A percentile compares a stretch with the other conserved stretches of the same genome.
These are phyloP conservation scores for Phytophthora sansomeana DNA, from an alignment of 352 stramenopile genomes.

Conservation along the genomic window DNA sequence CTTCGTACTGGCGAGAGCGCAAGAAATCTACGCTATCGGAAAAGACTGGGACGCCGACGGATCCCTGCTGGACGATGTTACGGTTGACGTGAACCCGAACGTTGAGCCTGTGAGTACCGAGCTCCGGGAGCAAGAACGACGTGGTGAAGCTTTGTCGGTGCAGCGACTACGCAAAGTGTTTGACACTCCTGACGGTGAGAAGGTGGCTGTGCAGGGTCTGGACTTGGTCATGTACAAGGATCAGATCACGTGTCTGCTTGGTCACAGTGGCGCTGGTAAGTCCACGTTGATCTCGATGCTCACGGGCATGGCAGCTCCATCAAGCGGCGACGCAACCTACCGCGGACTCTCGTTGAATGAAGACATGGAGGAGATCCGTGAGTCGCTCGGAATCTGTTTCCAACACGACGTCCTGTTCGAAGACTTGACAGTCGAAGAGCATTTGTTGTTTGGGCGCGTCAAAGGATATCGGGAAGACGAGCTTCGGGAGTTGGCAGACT, in stretches of 20 bases:
- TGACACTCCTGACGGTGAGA: conserved; percentile 74
- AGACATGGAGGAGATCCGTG: conserved; percentile 77
- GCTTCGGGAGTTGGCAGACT: conserved; percentile 29
- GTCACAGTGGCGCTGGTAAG: conserved; percentile 84
- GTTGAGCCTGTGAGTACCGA: conserved; percentile 53
- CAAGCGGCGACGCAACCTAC: conserved; percentile 61
- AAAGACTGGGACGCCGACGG: conserved; percentile 31
- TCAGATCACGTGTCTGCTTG: conserved; percentile 79
- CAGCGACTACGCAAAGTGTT: conserved; percentile 83
- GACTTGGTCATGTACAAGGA: conserved; percentile 81
- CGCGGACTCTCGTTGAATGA: conserved; percentile 68
- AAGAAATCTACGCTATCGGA: neutral
- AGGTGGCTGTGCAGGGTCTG: conserved; percentile 89
- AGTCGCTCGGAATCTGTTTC: conserved; percentile 78
- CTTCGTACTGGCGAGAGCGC: conserved; percentile 37
- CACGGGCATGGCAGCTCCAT: conserved; percentile 62
- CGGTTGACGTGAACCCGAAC: conserved; percentile 51
- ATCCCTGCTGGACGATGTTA: conserved; percentile 35
- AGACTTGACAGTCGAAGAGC: conserved; percentile 74
- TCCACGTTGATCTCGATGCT: conserved; percentile 85
- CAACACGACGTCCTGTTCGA: conserved; percentile 82
- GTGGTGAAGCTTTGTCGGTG: conserved; percentile 61
- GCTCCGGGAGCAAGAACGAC: conserved; percentile 54
- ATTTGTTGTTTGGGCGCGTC: conserved; percentile 74
- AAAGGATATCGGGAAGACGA: conserved; percentile 54